Conservation (phyloP, 2,329 filamentous ascomycete genomes). For the Fusarium compactum region DNA sequence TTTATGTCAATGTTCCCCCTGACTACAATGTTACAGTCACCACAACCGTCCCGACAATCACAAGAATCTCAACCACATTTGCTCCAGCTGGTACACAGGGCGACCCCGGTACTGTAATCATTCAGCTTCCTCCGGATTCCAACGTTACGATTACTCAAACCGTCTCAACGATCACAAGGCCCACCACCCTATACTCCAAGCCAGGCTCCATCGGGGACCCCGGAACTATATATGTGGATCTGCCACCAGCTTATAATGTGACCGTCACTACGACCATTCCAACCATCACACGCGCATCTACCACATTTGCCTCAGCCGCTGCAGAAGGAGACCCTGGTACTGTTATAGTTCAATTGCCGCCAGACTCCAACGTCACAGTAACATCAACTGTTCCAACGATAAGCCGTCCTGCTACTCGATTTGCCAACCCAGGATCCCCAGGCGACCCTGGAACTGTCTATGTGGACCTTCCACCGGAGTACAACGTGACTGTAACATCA, state of each 20-base stretch:
- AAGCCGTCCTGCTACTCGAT: background rate
- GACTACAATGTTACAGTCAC: no score
- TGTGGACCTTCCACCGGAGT: background rate
- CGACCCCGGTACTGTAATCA: background rate
- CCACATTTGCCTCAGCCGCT: background rate
- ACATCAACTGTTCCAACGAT: slow-evolving; percentile 5
- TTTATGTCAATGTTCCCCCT: no score
- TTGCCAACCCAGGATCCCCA: background rate
- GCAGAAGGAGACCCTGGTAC: no score
- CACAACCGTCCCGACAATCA: no score
- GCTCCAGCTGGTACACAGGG: background rate
- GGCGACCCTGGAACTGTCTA: slow-evolving; percentile 16
- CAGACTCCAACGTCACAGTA: background rate
- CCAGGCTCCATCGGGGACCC: background rate
- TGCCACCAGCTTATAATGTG: background rate
- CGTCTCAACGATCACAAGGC: background rate
- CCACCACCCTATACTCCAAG: background rate
- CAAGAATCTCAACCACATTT: no score
- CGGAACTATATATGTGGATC: background rate
- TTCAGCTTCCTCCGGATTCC: background rate
- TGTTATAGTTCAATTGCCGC: no score
- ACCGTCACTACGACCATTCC: background rate
- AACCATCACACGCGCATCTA: background rate
- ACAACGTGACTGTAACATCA: slow-evolving; percentile 9
- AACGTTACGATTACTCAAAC: background rate